Percentiles rank a stretch among this genome's conserved stretches.
Conservation (phyloP, 2,329 filamentous ascomycete species). For the Botrytis sinoallii region DNA sequence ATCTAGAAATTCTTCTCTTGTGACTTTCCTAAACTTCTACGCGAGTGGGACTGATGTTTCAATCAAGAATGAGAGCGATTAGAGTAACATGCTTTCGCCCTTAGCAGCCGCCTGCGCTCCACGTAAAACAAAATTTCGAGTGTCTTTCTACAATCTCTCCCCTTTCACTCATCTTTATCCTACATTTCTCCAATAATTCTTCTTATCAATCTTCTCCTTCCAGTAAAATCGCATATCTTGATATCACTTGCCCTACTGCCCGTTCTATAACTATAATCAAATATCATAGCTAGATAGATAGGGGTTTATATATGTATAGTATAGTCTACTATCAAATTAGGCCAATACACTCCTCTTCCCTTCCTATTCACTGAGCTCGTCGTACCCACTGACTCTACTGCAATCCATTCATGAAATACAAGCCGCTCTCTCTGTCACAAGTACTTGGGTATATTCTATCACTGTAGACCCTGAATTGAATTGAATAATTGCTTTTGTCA, state of each 20-base stretch:
- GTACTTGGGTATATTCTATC: neutral
- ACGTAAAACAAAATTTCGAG: constrained; percentile 1
- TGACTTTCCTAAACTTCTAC: neutral
- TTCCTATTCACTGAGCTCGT: neutral
- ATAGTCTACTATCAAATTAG: constrained; percentile 63
- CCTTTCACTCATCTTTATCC: constrained; percentile 19
- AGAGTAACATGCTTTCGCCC: neutral
- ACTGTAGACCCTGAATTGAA: neutral
- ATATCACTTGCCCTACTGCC: constrained; percentile 45
- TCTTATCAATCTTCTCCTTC: constrained; percentile 58
- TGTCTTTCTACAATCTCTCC: neutral
- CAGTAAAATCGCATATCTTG: constrained; percentile 52
- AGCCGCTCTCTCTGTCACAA: neutral
- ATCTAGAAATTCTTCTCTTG: neutral
- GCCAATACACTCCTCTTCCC: constrained; percentile 55
- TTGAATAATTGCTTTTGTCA: no score
- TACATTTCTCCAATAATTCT: constrained; percentile 28
- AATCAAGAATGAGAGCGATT: neutral
- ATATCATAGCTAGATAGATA: constrained; percentile 57
- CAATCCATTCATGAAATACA: neutral
- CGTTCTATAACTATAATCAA: constrained; percentile 50
- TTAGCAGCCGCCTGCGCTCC: no score
- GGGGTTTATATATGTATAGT: constrained; percentile 53
- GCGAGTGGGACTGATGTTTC: neutral
- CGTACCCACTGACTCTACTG: constrained; percentile 1